phyloP scores from a whole-genome alignment of 129 eudicot genomes.

The Ambrosia trifida region DNA sequence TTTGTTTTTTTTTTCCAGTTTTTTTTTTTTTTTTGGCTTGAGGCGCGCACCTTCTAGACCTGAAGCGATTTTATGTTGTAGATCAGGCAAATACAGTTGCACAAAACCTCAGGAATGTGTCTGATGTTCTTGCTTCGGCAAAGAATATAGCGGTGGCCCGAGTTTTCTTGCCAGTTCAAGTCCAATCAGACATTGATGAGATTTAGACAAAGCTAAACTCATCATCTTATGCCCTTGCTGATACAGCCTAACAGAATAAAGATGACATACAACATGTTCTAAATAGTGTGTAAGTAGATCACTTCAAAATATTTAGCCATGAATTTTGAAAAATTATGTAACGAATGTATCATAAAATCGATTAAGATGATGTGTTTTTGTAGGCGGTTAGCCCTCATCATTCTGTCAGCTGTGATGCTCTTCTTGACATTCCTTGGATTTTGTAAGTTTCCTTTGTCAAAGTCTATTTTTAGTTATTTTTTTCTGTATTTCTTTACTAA shows the following conservation, averaged over 20 bases:
- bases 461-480: neutral
- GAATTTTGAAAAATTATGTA: no score
- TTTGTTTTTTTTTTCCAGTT: no score
- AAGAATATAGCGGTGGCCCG: slow-evolving; percentile 71
- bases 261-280: slow-evolving; percentile 51
- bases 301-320: neutral
- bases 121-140: slow-evolving; percentile 83
- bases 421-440: slow-evolving; percentile 82
- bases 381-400: slow-evolving; percentile 78
- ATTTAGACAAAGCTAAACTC: slow-evolving; percentile 60
- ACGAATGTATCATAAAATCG: slow-evolving; percentile 3
- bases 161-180: slow-evolving; percentile 57
- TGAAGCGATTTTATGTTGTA: slow-evolving; percentile 65
- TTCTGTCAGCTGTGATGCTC: slow-evolving; percentile 86
- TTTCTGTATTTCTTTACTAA: neutral
- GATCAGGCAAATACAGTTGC: slow-evolving; percentile 67
- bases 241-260: slow-evolving; percentile 58
- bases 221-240: slow-evolving; percentile 60
- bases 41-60: no score
- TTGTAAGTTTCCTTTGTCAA: slow-evolving; percentile 42
- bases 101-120: slow-evolving; percentile 64
- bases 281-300: slow-evolving; percentile 56
- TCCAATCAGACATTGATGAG: slow-evolving; percentile 75
- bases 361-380: slow-evolving; percentile 26
- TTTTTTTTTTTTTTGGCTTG: no score